phyloP scores from a whole-genome alignment of 140 eudicot genomes.

The Cichorium intybus region DNA sequence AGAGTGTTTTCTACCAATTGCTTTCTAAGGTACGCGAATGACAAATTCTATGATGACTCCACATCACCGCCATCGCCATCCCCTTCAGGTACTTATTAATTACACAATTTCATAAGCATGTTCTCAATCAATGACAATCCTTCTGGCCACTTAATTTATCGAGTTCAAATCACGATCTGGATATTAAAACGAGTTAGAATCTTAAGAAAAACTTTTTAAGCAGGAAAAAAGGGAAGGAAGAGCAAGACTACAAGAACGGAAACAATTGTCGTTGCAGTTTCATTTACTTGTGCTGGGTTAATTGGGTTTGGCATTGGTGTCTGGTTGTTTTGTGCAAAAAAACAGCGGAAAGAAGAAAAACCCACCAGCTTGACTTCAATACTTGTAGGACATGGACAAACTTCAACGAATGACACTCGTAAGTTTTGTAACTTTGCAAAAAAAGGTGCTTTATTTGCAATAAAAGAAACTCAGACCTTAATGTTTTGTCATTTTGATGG shows the following conservation, averaged over 20 bases:
- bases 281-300: constrained; percentile 7
- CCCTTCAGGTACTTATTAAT: constrained; percentile 23
- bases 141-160: no score
- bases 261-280: no score
- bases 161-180: no score
- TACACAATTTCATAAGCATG: background rate
- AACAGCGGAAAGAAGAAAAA: background rate
- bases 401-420: constrained; percentile 24
- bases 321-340: constrained; percentile 16
- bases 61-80: constrained; percentile 9
- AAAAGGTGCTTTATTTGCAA: background rate
- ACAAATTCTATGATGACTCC: constrained; percentile 29
- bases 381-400: constrained; percentile 18
- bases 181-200: no score
- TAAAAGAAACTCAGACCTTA: background rate
- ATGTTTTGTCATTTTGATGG: background rate
- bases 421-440: background rate
- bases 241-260: constrained; percentile 16
- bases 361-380: constrained; percentile 18
- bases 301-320: constrained; percentile 13
- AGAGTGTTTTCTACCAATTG: constrained; percentile 43
- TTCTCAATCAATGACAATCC: background rate
- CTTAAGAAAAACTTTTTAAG: constrained; percentile 1
- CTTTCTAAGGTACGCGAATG: constrained; percentile 31
- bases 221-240: constrained; percentile 23